Evolutionary conservation across 352 stramenopile species (phyloP), one percentile per base, ranked within the genome.

Genomic region (Blastocystis sp.): DNA sequence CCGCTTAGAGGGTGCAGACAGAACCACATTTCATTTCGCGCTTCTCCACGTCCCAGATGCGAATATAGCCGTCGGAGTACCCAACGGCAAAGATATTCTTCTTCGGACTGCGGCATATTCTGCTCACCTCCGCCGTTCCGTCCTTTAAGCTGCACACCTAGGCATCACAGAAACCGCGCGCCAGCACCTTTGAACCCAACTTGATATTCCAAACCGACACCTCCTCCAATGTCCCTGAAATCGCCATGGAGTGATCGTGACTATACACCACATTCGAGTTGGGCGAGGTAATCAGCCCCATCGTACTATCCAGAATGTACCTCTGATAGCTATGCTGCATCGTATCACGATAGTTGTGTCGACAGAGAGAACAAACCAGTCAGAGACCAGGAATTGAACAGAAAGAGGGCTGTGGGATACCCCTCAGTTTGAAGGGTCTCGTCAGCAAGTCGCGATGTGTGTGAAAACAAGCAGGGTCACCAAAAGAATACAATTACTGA

Each of bases 141-240:
- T 81, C 71, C 14, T n/a, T n/a, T 38, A 87, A 28, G 38, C 64
- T 61, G 45, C 64, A 88, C 1, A 88, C 64, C 78, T 79, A 76
- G 1, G 59, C 34, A 59, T 63, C 52, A 64, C n/a, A 34, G 21
- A 88, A 54, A 64, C 2, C 34, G 63, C 21, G 10, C 60, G 17
- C 34, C 9, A 34, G 17, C 24, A 88, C 78, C 38, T 88, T 88
- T 7, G 89, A 90, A 17, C 89, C 89, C 14, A 59, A 82, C 45
- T 94, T 94, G 40, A 97, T 90, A 89, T 97, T 97, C 94, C 94
- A 97, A 43, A 98, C 93, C 0, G 92, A 91, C 52, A 97, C 91
- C 78, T 97, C 92, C 90, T 97, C 93, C 65, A 98, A 91, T 78
- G 93, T 93, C 40, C 93, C 93, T 54, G 93, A 91, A 60, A 97